Evolutionary conservation across 1,284 basidiomycete species (phyloP).

Genomic region (Pascua sp.): DNA sequence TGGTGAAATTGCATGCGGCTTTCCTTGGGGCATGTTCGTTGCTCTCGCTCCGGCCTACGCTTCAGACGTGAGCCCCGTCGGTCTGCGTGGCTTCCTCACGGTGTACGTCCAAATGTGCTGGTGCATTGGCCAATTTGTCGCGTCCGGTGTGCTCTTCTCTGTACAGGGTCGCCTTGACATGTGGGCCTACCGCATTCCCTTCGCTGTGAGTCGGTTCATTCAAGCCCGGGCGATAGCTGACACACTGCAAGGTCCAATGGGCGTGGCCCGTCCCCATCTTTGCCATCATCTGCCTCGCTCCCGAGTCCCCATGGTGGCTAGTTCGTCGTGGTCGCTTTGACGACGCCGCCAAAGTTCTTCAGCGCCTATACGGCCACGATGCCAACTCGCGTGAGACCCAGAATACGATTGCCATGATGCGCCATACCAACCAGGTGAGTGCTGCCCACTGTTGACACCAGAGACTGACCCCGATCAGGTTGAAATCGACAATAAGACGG

Average conservation of each 20-base stretch:
- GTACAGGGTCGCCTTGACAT: too few species aligned
- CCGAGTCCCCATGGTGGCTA: conserved; percentile 35
- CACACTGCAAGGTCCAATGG: too few species aligned
- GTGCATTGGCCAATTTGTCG: not conserved
- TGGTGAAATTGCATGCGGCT: conserved; percentile 22
- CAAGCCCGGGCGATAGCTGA: too few species aligned
- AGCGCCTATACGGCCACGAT: too few species aligned
- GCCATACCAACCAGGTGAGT: too few species aligned
- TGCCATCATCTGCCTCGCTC: conserved; percentile 29
- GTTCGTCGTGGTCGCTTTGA: conserved; percentile 32
- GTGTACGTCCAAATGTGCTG: conserved; percentile 6
- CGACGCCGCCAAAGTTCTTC: too few species aligned
- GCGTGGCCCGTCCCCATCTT: conserved; percentile 42
- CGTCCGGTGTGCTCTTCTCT: conserved; percentile 1
- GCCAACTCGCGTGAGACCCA: conserved; percentile 10
- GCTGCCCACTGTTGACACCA: too few species aligned
- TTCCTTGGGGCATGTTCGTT: conserved; percentile 33
- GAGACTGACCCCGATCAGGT: not conserved
- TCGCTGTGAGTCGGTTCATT: too few species aligned
- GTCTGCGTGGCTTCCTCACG: conserved; percentile 45
- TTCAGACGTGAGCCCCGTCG: conserved; percentile 27
- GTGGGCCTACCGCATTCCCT: not conserved
- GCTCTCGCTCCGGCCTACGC: not conserved
- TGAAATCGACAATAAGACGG: too few species aligned
- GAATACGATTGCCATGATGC: not conserved